Evolutionary conservation across 2,329 filamentous ascomycete genomes (phyloP), one percentile per base, ranked within the genome.

Genomic region (Aspergillus unguis): DNA sequence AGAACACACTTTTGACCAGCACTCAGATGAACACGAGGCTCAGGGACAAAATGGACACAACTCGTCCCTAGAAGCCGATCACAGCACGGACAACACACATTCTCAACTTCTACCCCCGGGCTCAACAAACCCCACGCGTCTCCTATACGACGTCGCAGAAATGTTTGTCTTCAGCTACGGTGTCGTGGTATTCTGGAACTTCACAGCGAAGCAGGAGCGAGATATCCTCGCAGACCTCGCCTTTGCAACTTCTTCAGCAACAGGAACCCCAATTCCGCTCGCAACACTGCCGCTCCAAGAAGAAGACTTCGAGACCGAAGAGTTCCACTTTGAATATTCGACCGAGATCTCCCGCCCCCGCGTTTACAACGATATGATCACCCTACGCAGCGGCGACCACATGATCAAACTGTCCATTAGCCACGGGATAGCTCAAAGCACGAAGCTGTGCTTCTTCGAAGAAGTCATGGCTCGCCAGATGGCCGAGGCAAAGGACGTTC

Each of bases 361-460:
- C 52, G 88, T 99, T 29, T 99, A 95, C 76, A 97, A 99, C 73
- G 94, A 99, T 71, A 99, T 99, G 94, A 97, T 99, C 64, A 99
- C 94, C 0, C 77, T 99, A 41, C 82, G 95, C 57, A 95, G 90
- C 55, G 86, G 90, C 36, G 94, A 99, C 74, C 94, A 99, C 74
- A 97, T 99, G 92, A 95, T 97, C 69, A 97, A 97, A 74, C 80
- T 99, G 11, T 91, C 92, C 32, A 99, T 99, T 77, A 95, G 89
- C 70, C 94, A 99, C 69, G 94, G 92, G 35, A 96, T 99, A 62
- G 91, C 91, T 1, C 94, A 99, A 72, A 96, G 92, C 71, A 99
- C 94, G 0, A 97, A 96, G 71, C 77, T 99, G 37, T 94, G 88
- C 67, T 90, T 94, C 69, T 99, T 99, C 64, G 94, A 99, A 71